Base-by-base conservation (phyloP, 345 rosid genomes). In the Fremontodendron californicum region DNA sequence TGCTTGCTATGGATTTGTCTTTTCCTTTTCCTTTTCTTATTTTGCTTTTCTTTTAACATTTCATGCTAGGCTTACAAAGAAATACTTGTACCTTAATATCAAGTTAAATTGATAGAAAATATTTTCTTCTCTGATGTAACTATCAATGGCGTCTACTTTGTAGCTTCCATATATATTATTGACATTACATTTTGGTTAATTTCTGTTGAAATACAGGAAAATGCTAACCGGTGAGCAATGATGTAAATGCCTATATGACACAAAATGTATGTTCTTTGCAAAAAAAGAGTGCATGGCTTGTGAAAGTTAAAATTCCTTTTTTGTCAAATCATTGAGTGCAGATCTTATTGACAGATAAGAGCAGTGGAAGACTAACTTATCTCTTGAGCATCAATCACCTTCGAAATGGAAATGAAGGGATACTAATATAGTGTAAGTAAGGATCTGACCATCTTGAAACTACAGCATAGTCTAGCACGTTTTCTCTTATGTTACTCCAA, bases 161-260 rank as follows among this genome's bases (percentile, higher is more conserved):
- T 71, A 4, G 12, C 15, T 9, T 27, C 68, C 6, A 48, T 49
- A 10, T 16, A 33, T 49, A 27, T 63, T 63, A 39, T 63, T 69
- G 39, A 10, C 58, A 16, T 13, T 16, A 70, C 2, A 35, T 51
- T 31, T 25, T 40, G 42, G 45, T 16, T n/a, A 12, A 12, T 9
- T 72, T 54, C 5, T 35, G n/a, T 0, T 72, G 63, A 72, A 72
- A 72, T 43, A 33, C 63, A 52, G 75, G 63, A 35, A 52, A 72
- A 52, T 10, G 13, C 48, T 33, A 9, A 48, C 58, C 7, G 45
- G 42, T 48, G 25, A 37, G 58, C 15, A 35, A 72, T 18, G 75
- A 52, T 54, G 62, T 54, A 43, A 13, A 52, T 9, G 29, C 29
- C 63, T 4, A 35, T 18, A 18, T 9, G 19, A 4, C 57, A 2